A percentile compares a stretch with the other conserved stretches of the same genome.
Conservation (phyloP, 257 asterid genomes). For the Solanum arcanum region DNA sequence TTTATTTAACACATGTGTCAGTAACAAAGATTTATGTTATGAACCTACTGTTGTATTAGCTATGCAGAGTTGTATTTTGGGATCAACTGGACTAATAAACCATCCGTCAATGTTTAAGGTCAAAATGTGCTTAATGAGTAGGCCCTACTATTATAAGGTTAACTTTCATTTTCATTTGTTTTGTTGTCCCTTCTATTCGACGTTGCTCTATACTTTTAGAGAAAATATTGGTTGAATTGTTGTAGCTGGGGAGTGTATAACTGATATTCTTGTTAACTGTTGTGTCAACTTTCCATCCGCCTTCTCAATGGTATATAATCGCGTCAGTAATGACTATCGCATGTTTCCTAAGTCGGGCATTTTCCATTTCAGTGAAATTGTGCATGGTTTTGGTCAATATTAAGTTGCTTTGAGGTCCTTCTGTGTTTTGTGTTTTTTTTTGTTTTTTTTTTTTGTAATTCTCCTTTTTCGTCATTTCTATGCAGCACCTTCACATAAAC, state of each 20-base stretch:
- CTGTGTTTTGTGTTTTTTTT: neutral
- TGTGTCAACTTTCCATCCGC: neutral
- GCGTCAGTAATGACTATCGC: neutral
- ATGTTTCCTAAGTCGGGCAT: neutral
- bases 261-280: neutral
- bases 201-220: neutral
- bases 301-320: neutral
- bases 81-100: neutral
- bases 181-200: neutral
- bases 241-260: neutral
- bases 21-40: neutral
- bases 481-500: constrained; percentile 66
- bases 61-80: neutral
- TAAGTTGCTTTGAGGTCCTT: neutral
- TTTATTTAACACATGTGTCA: neutral
- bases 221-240: neutral
- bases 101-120: neutral
- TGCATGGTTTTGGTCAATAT: neutral
- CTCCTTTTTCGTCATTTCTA: neutral
- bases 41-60: neutral
- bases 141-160: neutral
- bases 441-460: neutral
- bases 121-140: neutral
- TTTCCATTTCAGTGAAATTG: neutral
- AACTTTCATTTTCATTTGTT: neutral